Percentiles rank a stretch among this genome's conserved stretches.
phyloP scores from a whole-genome alignment of 2,329 filamentous ascomycete genomes.

The Aspergillus alliaceus region DNA sequence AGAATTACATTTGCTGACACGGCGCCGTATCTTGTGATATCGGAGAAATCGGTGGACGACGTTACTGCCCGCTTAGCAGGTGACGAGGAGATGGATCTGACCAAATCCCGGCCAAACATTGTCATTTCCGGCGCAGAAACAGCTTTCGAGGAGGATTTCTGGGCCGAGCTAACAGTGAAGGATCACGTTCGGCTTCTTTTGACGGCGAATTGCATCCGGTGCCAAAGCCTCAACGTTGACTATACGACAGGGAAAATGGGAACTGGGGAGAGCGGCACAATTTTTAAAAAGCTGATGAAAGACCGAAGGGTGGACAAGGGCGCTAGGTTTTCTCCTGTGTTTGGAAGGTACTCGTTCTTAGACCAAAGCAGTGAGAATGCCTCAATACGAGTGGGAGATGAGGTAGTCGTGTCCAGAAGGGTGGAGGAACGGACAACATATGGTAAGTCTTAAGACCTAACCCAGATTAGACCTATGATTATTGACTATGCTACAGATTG shows the following conservation, averaged over 20 bases:
- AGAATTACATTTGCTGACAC: constrained; percentile 34
- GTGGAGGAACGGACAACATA: constrained; percentile 56
- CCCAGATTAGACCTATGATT: not conserved
- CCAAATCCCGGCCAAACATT: constrained; percentile 72
- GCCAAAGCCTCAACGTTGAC: constrained; percentile 70
- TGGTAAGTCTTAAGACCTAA: constrained; percentile 41
- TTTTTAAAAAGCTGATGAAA: constrained; percentile 69
- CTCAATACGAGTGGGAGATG: constrained; percentile 57
- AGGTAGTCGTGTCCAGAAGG: constrained; percentile 53
- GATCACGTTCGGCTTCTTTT: constrained; percentile 50
- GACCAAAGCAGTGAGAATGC: constrained; percentile 33
- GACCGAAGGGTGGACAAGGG: constrained; percentile 72
- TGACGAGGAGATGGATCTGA: constrained; percentile 58
- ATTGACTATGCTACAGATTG: constrained; percentile 8
- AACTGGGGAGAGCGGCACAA: constrained; percentile 56
- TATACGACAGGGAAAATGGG: constrained; percentile 63
- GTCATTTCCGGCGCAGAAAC: constrained; percentile 60
- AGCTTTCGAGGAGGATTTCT: constrained; percentile 71
- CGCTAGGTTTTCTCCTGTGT: constrained; percentile 66
- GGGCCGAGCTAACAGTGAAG: constrained; percentile 59
- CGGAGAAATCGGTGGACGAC: constrained; percentile 66
- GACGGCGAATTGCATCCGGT: constrained; percentile 70
- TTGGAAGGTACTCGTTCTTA: constrained; percentile 72
- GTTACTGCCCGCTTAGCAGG: constrained; percentile 59
- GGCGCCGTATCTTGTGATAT: constrained; percentile 68